Evolutionary conservation across 139 green algal species (phyloP).

Genomic region (Chlamydomonas schloesseri): DNA sequence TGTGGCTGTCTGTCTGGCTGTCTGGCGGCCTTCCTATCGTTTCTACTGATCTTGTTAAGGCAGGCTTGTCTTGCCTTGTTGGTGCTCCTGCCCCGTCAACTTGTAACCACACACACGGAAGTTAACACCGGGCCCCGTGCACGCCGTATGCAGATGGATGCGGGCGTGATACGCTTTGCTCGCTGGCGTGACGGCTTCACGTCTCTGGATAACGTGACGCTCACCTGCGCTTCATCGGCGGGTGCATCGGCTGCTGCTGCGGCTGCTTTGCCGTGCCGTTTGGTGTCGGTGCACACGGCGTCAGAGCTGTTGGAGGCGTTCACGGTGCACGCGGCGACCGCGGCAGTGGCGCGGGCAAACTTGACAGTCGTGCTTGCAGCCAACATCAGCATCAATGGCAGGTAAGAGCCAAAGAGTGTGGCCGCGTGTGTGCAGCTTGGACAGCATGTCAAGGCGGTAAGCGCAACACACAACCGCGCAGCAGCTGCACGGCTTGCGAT

Average conservation of each 20-base stretch:
- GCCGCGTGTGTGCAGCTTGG: too few relatives aligned
- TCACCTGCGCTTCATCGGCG: neutral
- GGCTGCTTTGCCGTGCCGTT: neutral
- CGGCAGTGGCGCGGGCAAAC: neutral
- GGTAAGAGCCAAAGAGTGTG: neutral
- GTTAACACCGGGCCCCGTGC: too few relatives aligned
- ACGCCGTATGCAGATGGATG: neutral
- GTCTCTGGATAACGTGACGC: constrained; percentile 1
- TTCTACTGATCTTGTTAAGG: too few relatives aligned
- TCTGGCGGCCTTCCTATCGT: too few relatives aligned
- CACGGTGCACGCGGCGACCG: neutral
- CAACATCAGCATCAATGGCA: neutral
- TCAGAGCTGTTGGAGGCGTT: constrained; percentile 19
- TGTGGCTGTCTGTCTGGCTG: too few relatives aligned
- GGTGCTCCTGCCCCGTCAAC: too few relatives aligned
- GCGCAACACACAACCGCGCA: too few relatives aligned
- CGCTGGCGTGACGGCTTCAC: constrained; percentile 11
- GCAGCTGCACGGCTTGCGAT: too few relatives aligned
- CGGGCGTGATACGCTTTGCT: neutral
- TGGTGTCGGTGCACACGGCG: neutral
- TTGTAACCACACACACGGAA: too few relatives aligned
- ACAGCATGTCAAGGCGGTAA: too few relatives aligned
- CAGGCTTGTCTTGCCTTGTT: too few relatives aligned
- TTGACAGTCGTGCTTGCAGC: neutral
- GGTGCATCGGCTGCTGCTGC: neutral